These are phyloP conservation scores for Fusarium sacchari DNA, from an alignment of 2,329 filamentous ascomycete species.

Conservation along the genomic window DNA sequence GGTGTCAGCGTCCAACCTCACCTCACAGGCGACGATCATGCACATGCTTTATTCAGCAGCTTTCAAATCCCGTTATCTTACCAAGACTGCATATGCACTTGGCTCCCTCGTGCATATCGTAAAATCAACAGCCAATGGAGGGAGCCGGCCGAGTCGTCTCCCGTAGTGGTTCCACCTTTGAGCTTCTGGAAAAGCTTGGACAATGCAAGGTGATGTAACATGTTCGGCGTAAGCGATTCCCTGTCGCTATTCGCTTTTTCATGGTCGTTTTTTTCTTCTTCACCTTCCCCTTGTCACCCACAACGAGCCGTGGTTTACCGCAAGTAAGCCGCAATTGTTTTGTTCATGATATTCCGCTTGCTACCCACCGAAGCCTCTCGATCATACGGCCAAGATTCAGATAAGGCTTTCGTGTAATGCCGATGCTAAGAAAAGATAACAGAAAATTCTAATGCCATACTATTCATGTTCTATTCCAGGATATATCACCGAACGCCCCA, in stretches of 20 bases:
- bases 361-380: constrained; percentile 20
- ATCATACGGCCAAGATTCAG: constrained; percentile 2
- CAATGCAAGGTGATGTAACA: constrained; percentile 42
- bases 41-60: background rate
- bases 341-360: background rate
- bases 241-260: background rate
- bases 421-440: background rate
- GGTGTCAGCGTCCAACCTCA: background rate
- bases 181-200: constrained; percentile 23
- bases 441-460: background rate
- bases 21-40: background rate
- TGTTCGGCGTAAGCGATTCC: constrained; percentile 28
- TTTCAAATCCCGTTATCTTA: constrained; percentile 3
- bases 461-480: background rate
- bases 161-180: constrained; percentile 13
- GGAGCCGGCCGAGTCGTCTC: constrained; percentile 29
- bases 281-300: background rate
- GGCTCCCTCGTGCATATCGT: background rate
- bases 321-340: constrained; percentile 17
- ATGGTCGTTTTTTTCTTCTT: background rate
- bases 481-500: constrained; percentile 71
- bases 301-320: constrained; percentile 29
- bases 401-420: constrained; percentile 11
- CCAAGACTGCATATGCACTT: background rate
- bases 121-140: constrained; percentile 7